These are phyloP conservation scores for Gracilaria vermiculophylla DNA, from an alignment of 23 red algal species.

Conservation along the genomic window DNA sequence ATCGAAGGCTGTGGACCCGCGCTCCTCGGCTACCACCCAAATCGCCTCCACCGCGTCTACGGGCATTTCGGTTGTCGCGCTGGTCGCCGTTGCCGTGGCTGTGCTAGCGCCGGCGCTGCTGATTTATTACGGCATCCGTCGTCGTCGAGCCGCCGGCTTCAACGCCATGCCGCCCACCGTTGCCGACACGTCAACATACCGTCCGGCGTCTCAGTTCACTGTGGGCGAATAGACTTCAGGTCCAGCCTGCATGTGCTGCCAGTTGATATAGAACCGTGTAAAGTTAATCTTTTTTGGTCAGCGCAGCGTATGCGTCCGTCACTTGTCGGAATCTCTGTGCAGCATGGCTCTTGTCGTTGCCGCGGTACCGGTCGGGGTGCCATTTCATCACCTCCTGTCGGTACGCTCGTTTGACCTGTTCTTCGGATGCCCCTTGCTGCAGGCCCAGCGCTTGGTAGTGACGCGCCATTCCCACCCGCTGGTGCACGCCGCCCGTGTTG, in stretches of 20 bases:
- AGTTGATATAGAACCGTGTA: not conserved
- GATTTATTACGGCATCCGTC: conserved; percentile 37
- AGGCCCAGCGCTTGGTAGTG: conserved; percentile 39
- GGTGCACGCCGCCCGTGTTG: conserved; percentile 6
- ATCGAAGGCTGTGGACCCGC: not conserved
- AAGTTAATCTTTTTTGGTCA: conserved; percentile 25
- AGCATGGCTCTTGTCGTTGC: conserved; percentile 11
- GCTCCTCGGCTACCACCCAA: not conserved
- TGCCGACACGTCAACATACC: not conserved
- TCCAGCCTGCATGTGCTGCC: not conserved
- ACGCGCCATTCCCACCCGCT: conserved; percentile 4
- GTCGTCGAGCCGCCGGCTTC: conserved; percentile 30
- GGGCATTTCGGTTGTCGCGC: conserved; percentile 21
- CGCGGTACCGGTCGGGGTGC: conserved; percentile 60
- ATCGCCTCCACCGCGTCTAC: not conserved
- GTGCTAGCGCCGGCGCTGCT: conserved; percentile 36
- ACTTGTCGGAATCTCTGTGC: conserved; percentile 48
- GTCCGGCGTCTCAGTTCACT: conserved; percentile 10
- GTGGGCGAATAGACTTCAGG: conserved; percentile 42
- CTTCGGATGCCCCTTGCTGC: conserved; percentile 16
- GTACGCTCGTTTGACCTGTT: conserved; percentile 40
- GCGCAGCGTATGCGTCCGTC: conserved; percentile 42
- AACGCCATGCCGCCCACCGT: conserved; percentile 41
- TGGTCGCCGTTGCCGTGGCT: conserved; percentile 43
- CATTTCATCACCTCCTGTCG: conserved; percentile 51